Evolutionary conservation across 805 yeast genomes (phyloP).

Genomic region (Barnettozyma pratensis): DNA sequence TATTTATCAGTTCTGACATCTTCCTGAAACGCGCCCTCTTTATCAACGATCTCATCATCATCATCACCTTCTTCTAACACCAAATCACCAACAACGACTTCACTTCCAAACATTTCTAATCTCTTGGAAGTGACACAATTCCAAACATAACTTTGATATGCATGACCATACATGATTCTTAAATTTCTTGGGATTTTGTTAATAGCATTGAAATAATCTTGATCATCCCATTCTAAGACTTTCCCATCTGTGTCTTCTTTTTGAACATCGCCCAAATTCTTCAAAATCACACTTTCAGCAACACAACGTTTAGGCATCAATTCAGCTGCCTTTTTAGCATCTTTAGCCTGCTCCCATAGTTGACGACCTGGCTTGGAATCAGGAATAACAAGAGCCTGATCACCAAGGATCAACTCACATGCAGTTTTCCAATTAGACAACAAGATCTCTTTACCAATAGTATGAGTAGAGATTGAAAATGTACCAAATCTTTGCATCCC

Average conservation of each 20-base stretch:
- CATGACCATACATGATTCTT: slow-evolving; percentile 93
- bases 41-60: slow-evolving; percentile 18
- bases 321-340: slow-evolving; percentile 59
- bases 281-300: slow-evolving; percentile 76
- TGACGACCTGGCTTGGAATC: slow-evolving; percentile 79
- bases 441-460: slow-evolving; percentile 68
- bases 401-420: slow-evolving; percentile 71
- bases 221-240: slow-evolving; percentile 33
- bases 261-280: slow-evolving; percentile 48
- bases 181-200: slow-evolving; percentile 89
- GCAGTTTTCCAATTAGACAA: slow-evolving; percentile 76
- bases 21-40: slow-evolving; percentile 58
- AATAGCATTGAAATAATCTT: slow-evolving; percentile 71
- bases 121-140: slow-evolving; percentile 78
- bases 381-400: slow-evolving; percentile 79
- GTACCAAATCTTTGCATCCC: slow-evolving; percentile 99
- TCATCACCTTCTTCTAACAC: slow-evolving; percentile 39
- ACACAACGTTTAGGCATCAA: slow-evolving; percentile 84
- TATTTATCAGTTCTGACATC: slow-evolving; percentile 57
- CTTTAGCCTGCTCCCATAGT: slow-evolving; percentile 69
- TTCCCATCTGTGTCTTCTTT: slow-evolving; percentile 36
- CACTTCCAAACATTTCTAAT: slow-evolving; percentile 61
- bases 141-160: slow-evolving; percentile 96
- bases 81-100: slow-evolving; percentile 76
- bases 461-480: slow-evolving; percentile 87